These are phyloP conservation scores for Quercus gilva DNA, from an alignment of 306 rosid genomes.

Conservation along the genomic window DNA sequence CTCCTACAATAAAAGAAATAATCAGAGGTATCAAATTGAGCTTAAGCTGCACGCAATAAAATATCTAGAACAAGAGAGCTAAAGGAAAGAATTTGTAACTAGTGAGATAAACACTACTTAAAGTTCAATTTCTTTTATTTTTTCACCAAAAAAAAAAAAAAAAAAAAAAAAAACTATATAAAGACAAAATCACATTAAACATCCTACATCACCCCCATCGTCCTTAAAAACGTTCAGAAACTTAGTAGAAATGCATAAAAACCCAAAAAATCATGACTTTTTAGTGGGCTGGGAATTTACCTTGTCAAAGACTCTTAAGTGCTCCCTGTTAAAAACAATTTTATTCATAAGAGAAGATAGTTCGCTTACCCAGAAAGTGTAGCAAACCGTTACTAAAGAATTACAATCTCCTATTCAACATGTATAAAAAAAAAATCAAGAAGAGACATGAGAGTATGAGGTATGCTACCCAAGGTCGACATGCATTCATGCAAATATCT, in stretches of 20 bases:
- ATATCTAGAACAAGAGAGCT: constrained; percentile 4
- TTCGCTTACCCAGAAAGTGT: too few species aligned
- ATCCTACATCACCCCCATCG: background rate
- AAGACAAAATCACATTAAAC: background rate
- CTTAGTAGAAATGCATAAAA: background rate
- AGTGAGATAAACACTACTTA: background rate
- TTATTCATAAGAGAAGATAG: too few species aligned
- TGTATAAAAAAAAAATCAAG: too few species aligned
- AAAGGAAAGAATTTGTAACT: constrained; percentile 1
- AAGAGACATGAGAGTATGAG: too few species aligned
- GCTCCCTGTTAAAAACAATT: background rate
- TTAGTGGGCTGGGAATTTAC: background rate
- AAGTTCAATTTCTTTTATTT: background rate
- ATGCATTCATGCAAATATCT: too few species aligned
- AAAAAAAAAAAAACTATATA: background rate
- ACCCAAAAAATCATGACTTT: background rate
- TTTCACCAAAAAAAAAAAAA: too few species aligned
- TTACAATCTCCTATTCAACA: too few species aligned
- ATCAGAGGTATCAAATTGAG: constrained; percentile 15
- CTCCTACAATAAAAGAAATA: constrained; percentile 53
- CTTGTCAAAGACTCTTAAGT: background rate
- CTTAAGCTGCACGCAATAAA: constrained; percentile 21
- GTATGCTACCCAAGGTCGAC: too few species aligned
- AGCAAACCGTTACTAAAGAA: too few species aligned
- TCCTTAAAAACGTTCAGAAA: background rate